Base-by-base conservation (phyloP, 805 yeast species). In the Babjeviella inositovora region DNA sequence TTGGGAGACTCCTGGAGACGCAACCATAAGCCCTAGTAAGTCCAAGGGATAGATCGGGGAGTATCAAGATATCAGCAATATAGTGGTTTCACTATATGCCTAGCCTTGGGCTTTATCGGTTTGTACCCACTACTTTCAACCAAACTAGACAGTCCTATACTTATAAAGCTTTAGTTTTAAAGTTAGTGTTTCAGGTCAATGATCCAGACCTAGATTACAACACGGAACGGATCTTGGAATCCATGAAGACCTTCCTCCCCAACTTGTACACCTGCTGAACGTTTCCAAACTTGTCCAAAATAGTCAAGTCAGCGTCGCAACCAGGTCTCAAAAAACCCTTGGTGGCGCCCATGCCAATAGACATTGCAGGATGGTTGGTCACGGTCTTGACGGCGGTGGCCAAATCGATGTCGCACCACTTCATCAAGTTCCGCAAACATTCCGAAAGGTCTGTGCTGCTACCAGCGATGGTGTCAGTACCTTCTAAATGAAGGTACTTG, bases 391-490 rank as follows among this genome's bases (percentile, higher is more conserved):
- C 48, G n/a, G 71, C 73, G 35, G 59, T 51, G 7, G 64, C 59
- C 27, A 67, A 45, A 4, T 60, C 32, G 13, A 64, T 43, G 13
- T 46, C 43, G 4, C 63, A 47, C 75, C 75, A 67, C 20, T 43
- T 29, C 37, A 56, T 48, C 25, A 65, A 47, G 40, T 67, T 65
- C 29, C 62, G 46, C 15, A 66, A 41, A 35, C 70, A 61, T 24
- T 52, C 52, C 13, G 64, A 57, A 24, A 66, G 51, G 15, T 62
- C 56, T 6, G 72, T 62, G n/a, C 70, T 71, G 11, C 69, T 59
- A 14, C 75, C 75, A 7, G 75, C 75, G 41, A 67, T 58, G 6
- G 71, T 68, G 25, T 56, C 51, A 7, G 72, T 64, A 15, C 67
- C 70, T 37, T 64, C 49, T 31, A 67, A 49, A 25, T 49, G 50